Conservation (phyloP, 106 monocot species). For the Dendrobium chrysotoxum region DNA sequence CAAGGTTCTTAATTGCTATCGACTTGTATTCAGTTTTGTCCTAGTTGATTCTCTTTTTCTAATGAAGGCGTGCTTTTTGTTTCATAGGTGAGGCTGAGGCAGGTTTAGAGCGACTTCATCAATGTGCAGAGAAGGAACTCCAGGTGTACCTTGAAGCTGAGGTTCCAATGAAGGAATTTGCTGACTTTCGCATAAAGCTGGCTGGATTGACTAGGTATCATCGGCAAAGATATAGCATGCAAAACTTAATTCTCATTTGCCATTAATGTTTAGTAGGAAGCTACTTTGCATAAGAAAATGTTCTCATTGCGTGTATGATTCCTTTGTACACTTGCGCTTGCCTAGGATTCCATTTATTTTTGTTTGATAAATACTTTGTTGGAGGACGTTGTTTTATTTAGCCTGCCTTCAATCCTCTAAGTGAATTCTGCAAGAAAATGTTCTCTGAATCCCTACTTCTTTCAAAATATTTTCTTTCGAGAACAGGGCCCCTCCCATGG, state of each 20-base stretch:
- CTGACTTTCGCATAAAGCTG: conserved; percentile 80
- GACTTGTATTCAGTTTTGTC: background rate
- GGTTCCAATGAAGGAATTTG: conserved; percentile 58
- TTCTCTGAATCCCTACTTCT: too few species aligned
- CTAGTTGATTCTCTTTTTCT: background rate
- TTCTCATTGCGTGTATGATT: background rate
- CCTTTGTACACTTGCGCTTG: background rate
- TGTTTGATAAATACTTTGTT: background rate
- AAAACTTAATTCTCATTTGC: too few species aligned
- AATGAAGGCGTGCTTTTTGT: background rate
- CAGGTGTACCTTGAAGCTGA: conserved; percentile 58
- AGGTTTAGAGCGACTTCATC: conserved; percentile 84
- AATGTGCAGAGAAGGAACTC: conserved; percentile 89
- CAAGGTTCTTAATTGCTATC: conserved; percentile 50
- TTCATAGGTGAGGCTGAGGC: conserved; percentile 87
- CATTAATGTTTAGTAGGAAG: background rate
- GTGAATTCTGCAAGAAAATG: too few species aligned
- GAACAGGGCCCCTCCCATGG: too few species aligned
- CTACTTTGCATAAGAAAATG: background rate
- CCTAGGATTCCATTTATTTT: background rate
- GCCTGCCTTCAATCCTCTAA: background rate
- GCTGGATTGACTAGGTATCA: conserved; percentile 86
- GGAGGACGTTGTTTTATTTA: background rate
- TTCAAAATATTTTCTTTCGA: too few species aligned
- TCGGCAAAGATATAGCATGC: background rate